Percentiles rank a stretch among this genome's conserved stretches.
phyloP scores from a whole-genome alignment of 805 yeast genomes.

The Candida wancherniae region DNA sequence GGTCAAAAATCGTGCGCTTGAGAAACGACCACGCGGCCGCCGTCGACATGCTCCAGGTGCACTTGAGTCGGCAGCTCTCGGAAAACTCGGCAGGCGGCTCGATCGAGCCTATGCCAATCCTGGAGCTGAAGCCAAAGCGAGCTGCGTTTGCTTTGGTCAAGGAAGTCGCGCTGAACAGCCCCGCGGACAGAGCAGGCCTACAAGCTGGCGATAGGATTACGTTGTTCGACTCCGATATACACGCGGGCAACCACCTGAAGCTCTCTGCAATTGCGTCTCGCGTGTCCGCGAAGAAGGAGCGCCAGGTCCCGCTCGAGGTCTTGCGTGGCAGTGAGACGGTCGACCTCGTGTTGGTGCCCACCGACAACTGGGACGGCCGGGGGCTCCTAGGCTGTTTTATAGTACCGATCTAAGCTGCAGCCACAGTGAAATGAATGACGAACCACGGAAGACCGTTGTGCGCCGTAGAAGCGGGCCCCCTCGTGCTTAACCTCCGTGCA shows the following conservation, averaged over 20 bases:
- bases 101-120: not conserved
- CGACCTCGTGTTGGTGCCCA: slow-evolving; percentile 36
- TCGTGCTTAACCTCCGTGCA: slow-evolving; percentile 76
- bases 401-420: slow-evolving; percentile 27
- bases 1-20: slow-evolving; percentile 62
- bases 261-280: slow-evolving; percentile 41
- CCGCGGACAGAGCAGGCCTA: slow-evolving; percentile 54
- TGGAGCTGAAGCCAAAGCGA: not conserved
- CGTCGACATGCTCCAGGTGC: slow-evolving; percentile 41
- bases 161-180: slow-evolving; percentile 48
- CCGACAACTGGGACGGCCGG: slow-evolving; percentile 55
- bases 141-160: slow-evolving; percentile 53
- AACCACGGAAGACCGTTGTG: too few relatives aligned
- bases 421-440: too few relatives aligned
- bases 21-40: slow-evolving; percentile 63
- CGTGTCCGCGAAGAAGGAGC: slow-evolving; percentile 37
- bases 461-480: not conserved
- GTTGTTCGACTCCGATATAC: slow-evolving; percentile 45
- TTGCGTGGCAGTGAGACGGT: slow-evolving; percentile 25
- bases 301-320: slow-evolving; percentile 23
- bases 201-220: slow-evolving; percentile 50
- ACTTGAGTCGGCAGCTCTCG: slow-evolving; percentile 42
- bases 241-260: slow-evolving; percentile 52
- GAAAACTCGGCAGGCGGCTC: not conserved
- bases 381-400: slow-evolving; percentile 70